Evolutionary conservation across 2,329 filamentous ascomycete genomes (phyloP).

Genomic region (Leptographium procerum): DNA sequence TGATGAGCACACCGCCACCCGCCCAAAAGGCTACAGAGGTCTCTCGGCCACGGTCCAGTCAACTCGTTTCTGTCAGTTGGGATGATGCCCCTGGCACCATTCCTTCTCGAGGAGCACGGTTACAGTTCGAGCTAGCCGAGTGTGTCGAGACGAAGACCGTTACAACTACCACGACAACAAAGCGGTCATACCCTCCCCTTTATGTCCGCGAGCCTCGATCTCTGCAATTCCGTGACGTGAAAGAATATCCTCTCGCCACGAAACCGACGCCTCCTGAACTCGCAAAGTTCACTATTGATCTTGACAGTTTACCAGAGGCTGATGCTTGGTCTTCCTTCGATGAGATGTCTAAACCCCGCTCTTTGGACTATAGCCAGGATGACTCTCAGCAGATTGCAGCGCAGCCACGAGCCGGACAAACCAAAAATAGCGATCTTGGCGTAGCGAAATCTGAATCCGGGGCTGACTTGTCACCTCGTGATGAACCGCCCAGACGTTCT

Average conservation of each 20-base stretch:
- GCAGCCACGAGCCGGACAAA: not conserved
- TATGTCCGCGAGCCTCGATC: slow-evolving; percentile 62
- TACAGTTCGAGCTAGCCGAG: slow-evolving; percentile 49
- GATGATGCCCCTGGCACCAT: slow-evolving; percentile 17
- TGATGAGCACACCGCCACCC: slow-evolving; percentile 11
- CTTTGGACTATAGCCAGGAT: slow-evolving; percentile 8
- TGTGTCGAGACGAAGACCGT: slow-evolving; percentile 61
- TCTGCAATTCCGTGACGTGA: slow-evolving; percentile 64
- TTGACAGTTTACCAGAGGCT: slow-evolving; percentile 46
- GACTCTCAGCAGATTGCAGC: not conserved
- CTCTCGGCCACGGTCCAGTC: slow-evolving; percentile 21
- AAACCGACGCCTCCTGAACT: slow-evolving; percentile 73
- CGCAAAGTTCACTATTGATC: slow-evolving; percentile 62
- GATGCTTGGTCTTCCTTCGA: slow-evolving; percentile 16
- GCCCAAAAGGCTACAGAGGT: slow-evolving; percentile 18
- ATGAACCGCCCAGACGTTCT: slow-evolving; percentile 15
- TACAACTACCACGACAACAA: slow-evolving; percentile 86
- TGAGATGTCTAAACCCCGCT: slow-evolving; percentile 4
- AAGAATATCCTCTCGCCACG: slow-evolving; percentile 79
- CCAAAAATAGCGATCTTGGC: slow-evolving; percentile 7
- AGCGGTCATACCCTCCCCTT: slow-evolving; percentile 74
- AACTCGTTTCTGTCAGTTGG: slow-evolving; percentile 24
- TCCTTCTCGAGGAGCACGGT: slow-evolving; percentile 16
- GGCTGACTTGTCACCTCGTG: slow-evolving; percentile 20
- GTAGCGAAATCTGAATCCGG: slow-evolving; percentile 19